A percentile compares a stretch with the other conserved stretches of the same genome.
Evolutionary conservation across 768 basidiomycete species (phyloP).

Genomic region (Tylopilus felleus): DNA sequence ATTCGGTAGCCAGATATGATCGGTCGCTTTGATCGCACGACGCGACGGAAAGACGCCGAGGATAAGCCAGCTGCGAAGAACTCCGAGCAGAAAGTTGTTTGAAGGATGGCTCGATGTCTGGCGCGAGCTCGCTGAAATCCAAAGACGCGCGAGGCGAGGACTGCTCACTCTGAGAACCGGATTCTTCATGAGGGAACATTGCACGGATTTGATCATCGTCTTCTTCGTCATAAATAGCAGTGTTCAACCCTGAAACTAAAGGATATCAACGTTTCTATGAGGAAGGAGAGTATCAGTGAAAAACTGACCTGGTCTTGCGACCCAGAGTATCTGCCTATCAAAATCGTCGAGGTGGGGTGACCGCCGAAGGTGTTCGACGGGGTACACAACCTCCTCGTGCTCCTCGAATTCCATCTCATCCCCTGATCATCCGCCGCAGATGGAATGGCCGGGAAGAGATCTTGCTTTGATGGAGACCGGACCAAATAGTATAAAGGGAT

Average conservation of each 20-base stretch:
- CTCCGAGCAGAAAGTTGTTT: conserved; percentile 43
- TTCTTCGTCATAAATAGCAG: conserved; percentile 52
- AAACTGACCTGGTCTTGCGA: conserved; percentile 63
- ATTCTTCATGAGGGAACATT: conserved; percentile 47
- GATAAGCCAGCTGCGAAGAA: conserved; percentile 50
- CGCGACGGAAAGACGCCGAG: conserved; percentile 57
- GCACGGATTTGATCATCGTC: conserved; percentile 53
- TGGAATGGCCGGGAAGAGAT: conserved; percentile 64
- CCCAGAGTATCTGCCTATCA: conserved; percentile 70
- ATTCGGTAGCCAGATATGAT: conserved; percentile 51
- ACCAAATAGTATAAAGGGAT: conserved; percentile 47
- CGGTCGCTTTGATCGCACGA: conserved; percentile 59
- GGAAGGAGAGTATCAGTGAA: not conserved
- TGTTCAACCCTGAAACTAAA: conserved; percentile 48
- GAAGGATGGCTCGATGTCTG: conserved; percentile 61
- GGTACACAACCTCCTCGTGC: conserved; percentile 61
- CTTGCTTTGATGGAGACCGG: conserved; percentile 50
- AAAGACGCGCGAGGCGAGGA: conserved; percentile 54
- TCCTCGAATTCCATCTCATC: conserved; percentile 41
- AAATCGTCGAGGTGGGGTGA: conserved; percentile 48
- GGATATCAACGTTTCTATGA: conserved; percentile 8
- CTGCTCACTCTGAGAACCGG: conserved; percentile 46
- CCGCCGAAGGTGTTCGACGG: conserved; percentile 51
- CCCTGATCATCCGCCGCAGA: conserved; percentile 62
- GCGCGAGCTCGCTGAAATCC: conserved; percentile 57